phyloP scores from a whole-genome alignment of 768 basidiomycete species.

The Tricholoma hemisulphureum region DNA sequence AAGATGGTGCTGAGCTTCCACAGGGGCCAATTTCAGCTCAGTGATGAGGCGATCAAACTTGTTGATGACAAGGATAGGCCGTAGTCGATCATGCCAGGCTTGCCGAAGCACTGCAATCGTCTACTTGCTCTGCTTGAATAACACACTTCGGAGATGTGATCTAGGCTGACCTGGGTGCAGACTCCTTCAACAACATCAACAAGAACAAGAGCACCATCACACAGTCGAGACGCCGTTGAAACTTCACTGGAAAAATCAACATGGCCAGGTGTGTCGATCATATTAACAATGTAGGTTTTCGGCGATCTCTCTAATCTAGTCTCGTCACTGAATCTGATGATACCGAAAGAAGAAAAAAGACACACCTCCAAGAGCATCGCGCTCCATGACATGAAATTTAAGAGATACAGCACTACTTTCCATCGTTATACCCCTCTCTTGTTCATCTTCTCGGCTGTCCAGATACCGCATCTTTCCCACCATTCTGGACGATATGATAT shows the following conservation, averaged over 20 bases:
- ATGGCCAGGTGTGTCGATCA: constrained; percentile 99
- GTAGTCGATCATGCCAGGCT: constrained; percentile 87
- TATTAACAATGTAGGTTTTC: constrained; percentile 82
- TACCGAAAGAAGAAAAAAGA: constrained; percentile 9
- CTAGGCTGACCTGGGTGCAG: constrained; percentile 76
- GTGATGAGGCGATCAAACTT: constrained; percentile 93
- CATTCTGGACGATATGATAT: constrained; percentile 92
- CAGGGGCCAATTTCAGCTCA: constrained; percentile 86
- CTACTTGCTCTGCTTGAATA: constrained; percentile 36
- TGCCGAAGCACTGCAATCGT: constrained; percentile 94
- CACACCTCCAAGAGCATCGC: constrained; percentile 55
- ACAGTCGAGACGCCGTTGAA: constrained; percentile 88
- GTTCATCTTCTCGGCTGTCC: constrained; percentile 95
- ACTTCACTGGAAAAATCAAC: constrained; percentile 99
- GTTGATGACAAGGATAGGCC: constrained; percentile 94
- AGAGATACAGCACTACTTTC: constrained; percentile 94
- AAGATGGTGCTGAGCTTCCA: constrained; percentile 95
- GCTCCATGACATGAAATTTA: constrained; percentile 77
- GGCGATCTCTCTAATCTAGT: constrained; percentile 49
- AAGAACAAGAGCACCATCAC: constrained; percentile 92
- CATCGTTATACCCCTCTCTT: constrained; percentile 98
- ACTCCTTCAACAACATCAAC: constrained; percentile 98
- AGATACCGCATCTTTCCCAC: constrained; percentile 96
- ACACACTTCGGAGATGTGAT: neutral
- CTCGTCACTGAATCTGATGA: constrained; percentile 28